These are phyloP conservation scores for Zymoseptoria pseudotritici DNA, from an alignment of 2,329 filamentous ascomycete genomes.

Conservation along the genomic window DNA sequence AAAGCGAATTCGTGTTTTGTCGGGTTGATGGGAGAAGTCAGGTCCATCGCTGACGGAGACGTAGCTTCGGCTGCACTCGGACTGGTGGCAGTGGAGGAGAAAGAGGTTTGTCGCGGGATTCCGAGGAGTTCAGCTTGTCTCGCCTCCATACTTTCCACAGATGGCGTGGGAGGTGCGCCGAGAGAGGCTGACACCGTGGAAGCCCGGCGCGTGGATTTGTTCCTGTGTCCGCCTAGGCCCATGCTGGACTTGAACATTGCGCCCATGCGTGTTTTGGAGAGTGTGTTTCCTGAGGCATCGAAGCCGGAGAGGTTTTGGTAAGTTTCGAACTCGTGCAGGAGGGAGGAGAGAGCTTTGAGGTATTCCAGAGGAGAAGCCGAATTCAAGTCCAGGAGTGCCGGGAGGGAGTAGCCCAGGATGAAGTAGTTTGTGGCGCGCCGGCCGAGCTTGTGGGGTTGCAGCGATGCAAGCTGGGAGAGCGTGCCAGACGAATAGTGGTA, in stretches of 20 bases:
- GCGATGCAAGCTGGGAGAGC: conserved; percentile 74
- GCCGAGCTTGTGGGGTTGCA: conserved; percentile 74
- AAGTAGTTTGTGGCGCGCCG: conserved; percentile 91
- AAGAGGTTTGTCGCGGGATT: conserved; percentile 8
- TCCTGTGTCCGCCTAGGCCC: conserved; percentile 29
- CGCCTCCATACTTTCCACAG: conserved; percentile 7
- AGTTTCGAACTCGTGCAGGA: conserved; percentile 85
- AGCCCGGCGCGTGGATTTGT: conserved; percentile 37
- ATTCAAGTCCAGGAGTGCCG: conserved; percentile 81
- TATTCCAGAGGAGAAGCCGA: conserved; percentile 75
- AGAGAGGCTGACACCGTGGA: conserved; percentile 49
- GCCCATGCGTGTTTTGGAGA: conserved; percentile 66
- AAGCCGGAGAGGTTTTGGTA: conserved; percentile 82
- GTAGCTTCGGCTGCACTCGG: conserved; percentile 6
- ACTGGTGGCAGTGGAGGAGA: conserved; percentile 1
- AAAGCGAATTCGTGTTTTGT: conserved; percentile 78
- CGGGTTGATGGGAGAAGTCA: conserved; percentile 44
- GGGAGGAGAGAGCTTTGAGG: conserved; percentile 73
- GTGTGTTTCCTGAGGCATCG: conserved; percentile 55
- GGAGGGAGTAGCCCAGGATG: conserved; percentile 83
- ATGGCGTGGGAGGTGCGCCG: background rate
- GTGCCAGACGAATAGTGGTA: conserved; percentile 81
- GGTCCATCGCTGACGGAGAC: conserved; percentile 17
- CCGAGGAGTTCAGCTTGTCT: conserved; percentile 16
- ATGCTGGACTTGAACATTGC: conserved; percentile 45